Evolutionary conservation across 495 filamentous ascomycete species (phyloP).

Genomic region (Neurospora cerealis): DNA sequence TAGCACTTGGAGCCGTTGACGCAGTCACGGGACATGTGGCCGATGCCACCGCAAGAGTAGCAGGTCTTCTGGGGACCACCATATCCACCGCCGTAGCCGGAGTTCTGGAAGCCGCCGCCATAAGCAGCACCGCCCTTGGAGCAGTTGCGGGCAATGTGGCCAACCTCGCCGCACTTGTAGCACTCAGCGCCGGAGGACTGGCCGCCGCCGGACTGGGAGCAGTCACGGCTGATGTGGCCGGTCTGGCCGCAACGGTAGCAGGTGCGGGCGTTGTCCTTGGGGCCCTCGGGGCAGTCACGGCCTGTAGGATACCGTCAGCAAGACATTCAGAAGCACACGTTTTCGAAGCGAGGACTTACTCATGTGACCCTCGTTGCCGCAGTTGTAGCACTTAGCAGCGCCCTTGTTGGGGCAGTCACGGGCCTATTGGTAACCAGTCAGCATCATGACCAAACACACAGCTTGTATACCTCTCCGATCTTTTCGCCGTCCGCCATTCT

Average conservation of each 20-base stretch:
- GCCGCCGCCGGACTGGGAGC: conserved; percentile 44
- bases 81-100: conserved; percentile 38
- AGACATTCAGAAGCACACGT: neutral
- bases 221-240: conserved; percentile 93
- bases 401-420: conserved; percentile 94
- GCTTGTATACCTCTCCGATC: conserved; percentile 10
- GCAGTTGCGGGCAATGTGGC: conserved; percentile 97
- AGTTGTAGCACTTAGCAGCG: conserved; percentile 69
- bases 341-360: conserved; percentile 42
- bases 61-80: conserved; percentile 61
- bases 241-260: conserved; percentile 88
- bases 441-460: conserved; percentile 3
- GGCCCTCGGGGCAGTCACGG: conserved; percentile 83
- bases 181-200: conserved; percentile 50
- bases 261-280: conserved; percentile 71
- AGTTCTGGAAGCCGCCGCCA: conserved; percentile 37
- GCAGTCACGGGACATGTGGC: conserved; percentile 95
- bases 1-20: conserved; percentile 99
- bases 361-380: conserved; percentile 72
- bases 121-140: conserved; percentile 44
- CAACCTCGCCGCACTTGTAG: conserved; percentile 98
- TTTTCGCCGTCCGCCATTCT: neutral
- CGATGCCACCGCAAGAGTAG: conserved; percentile 94
- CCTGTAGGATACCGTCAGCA: conserved; percentile 31
- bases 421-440: conserved; percentile 42